phyloP scores from a whole-genome alignment of 495 filamentous ascomycete genomes.

The Aspergillus nidulans region DNA sequence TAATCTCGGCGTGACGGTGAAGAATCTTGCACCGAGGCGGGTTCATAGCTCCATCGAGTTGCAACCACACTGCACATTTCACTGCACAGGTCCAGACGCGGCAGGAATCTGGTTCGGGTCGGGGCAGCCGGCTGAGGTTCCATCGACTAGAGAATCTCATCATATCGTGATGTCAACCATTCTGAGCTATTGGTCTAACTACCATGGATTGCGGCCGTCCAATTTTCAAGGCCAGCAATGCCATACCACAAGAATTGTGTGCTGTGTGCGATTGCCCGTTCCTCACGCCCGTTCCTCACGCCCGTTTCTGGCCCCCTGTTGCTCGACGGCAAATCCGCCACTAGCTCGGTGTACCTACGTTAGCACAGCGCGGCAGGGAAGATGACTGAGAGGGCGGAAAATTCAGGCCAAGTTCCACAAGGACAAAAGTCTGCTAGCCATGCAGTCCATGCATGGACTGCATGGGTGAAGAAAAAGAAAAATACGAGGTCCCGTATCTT shows the following conservation, averaged over 20 bases:
- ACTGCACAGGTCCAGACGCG: neutral
- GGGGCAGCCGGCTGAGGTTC: neutral
- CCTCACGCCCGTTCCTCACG: neutral
- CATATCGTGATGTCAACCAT: constrained; percentile 9
- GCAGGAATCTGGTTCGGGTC: neutral
- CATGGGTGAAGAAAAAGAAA: neutral
- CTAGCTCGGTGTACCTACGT: constrained; percentile 17
- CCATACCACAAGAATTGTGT: neutral
- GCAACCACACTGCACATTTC: too few species aligned
- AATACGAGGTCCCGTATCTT: too few species aligned
- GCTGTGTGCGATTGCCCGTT: neutral
- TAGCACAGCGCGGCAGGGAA: neutral
- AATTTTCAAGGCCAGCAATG: neutral
- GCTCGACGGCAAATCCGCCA: constrained; percentile 8
- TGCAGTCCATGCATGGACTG: neutral
- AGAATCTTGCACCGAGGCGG: too few species aligned
- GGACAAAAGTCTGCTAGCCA: neutral
- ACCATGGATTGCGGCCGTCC: neutral
- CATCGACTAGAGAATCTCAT: neutral
- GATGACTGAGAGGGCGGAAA: neutral
- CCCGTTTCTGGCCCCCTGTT: neutral
- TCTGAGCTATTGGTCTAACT: neutral
- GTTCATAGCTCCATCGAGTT: too few species aligned
- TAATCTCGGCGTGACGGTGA: too few species aligned
- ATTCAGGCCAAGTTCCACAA: neutral